These are phyloP conservation scores for Gliomastix tumulicola DNA, from an alignment of 2,329 filamentous ascomycete genomes.

Conservation along the genomic window DNA sequence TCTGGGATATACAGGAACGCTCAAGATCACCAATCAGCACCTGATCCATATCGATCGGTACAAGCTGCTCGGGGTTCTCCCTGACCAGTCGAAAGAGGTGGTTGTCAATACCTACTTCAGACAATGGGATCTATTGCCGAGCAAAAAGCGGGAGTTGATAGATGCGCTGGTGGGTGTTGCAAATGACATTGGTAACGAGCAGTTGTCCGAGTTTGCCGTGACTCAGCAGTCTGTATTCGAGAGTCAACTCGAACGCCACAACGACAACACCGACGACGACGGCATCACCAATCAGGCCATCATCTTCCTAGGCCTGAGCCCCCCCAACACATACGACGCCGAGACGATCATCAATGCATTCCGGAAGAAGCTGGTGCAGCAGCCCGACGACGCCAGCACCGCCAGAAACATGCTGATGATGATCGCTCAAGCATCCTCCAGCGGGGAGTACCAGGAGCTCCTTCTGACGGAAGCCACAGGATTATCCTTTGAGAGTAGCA, in stretches of 20 bases:
- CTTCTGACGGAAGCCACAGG: conserved; percentile 25
- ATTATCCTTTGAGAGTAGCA: conserved; percentile 25
- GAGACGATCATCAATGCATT: conserved; percentile 26
- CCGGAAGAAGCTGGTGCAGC: conserved; percentile 19
- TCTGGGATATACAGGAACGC: conserved; percentile 21
- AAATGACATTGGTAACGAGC: conserved; percentile 23
- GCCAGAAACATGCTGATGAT: conserved; percentile 23
- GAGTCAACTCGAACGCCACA: conserved; percentile 19
- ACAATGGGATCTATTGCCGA: conserved; percentile 28
- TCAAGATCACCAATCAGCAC: conserved; percentile 13
- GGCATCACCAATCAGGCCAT: conserved; percentile 22
- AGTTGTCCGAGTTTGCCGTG: conserved; percentile 26
- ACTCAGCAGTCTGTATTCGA: conserved; percentile 30
- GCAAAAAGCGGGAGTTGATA: conserved; percentile 18
- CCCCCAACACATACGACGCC: conserved; percentile 24
- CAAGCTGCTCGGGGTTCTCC: conserved; percentile 26
- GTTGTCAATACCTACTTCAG: conserved; percentile 29
- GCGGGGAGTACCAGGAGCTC: conserved; percentile 23
- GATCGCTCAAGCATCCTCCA: conserved; percentile 22
- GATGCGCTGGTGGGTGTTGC: conserved; percentile 24
- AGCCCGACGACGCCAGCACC: conserved; percentile 20
- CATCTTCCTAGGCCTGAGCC: conserved; percentile 22
- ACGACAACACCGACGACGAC: conserved; percentile 18
- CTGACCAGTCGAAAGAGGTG: conserved; percentile 23
- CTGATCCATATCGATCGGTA: conserved; percentile 24